Evolutionary conservation across 768 basidiomycete species (phyloP), one percentile per base, ranked within the genome.

Genomic region (Hebeloma cylindrosporum): DNA sequence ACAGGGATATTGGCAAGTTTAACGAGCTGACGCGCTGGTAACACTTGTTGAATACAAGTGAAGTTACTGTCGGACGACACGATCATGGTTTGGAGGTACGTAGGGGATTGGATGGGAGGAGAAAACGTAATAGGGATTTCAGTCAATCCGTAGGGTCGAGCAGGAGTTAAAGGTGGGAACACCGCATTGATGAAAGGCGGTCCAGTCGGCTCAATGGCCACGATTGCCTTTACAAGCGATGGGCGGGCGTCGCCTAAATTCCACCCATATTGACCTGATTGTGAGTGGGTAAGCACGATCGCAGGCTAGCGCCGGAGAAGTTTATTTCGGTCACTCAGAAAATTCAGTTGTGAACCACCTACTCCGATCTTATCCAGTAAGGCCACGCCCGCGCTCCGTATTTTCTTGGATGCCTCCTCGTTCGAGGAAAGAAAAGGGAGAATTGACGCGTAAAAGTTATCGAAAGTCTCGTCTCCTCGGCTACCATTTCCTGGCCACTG

Each of bases 401-500:
- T 65, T 50, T 70, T 72, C 33, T 63, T 52, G 8, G 72, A 67
- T 10, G 62, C 45, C 44, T 73, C 71, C 0, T 50, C 50, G 13
- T 61, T 46, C 13, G 70, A 71, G 13, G 53, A 46, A 13, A 78
- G 61, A 32, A 63, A 55, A 4, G 74, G 75, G 17, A 73, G 58
- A 3, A 64, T 64, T 1, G 76, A 72, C 4, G 65, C 62, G 42
- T 69, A 78, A 50, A 78, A 75, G 16, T 59, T 58, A 34, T 78
- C 68, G 41, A 78, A 79, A 7, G 56, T 53, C 0, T 66, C 51
- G 40, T 79, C 77, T 3, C 75, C 74, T 21, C 60, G 54, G 36
- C 60, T 68, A n/a, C 77, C 77, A 39, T 68, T 72, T 13, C 77
- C 77, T 2, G 74, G 75, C 77, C 77, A 78, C 45, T 77, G 75